Base-by-base conservation (phyloP, 176 grass and related monocot genomes). In the Aegilops bicornis region DNA sequence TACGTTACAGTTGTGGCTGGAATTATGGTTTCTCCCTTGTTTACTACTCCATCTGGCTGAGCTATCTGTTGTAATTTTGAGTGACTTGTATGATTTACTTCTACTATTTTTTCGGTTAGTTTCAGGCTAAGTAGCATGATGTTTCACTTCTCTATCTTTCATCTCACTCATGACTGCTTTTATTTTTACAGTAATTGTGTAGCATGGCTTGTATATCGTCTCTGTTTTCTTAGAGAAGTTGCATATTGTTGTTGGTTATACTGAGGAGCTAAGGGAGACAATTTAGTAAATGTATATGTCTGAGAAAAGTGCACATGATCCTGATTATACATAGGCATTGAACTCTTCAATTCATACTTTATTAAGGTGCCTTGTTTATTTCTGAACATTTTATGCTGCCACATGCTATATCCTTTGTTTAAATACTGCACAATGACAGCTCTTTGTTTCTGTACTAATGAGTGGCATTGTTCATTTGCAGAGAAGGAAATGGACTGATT, bases 401-500 rank as follows among this genome's bases (percentile, higher is more conserved):
- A 61, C 62, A 12, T 62, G 42, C 50, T 23, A 61, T 77, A 59
- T 11, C 23, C 30, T 5, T 82, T 29, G 64, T 73, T 11, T 7
- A 37, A 23, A 19, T 20, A 33, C 59, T 42, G 19, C 82, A 29
- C 30, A 36, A 25, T 3, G 50, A 24, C 63, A 76, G 42, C 13
- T 1, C 31, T 88, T 64, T 63, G 22, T 56, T 50, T 87, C 10
- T 42, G 4, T 69, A 64, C 59, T 88, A 78, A 72, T 82, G 11
- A 85, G 24, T 64, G 12, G 7, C 69, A 14, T 25, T 35, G 19
- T 78, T 86, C 29, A 58, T 76, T 93, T 84, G 86, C 94, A 99
- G 97, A 84, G 97, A 83, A 95, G 89, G 79, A 99, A 93, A 90
- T 94, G 97, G 92, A 84, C 87, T 70, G 85, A 93, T 73, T 94